Evolutionary conservation across 1,139 yeast species (phyloP).

Genomic region (Kodamaea derodonti): DNA sequence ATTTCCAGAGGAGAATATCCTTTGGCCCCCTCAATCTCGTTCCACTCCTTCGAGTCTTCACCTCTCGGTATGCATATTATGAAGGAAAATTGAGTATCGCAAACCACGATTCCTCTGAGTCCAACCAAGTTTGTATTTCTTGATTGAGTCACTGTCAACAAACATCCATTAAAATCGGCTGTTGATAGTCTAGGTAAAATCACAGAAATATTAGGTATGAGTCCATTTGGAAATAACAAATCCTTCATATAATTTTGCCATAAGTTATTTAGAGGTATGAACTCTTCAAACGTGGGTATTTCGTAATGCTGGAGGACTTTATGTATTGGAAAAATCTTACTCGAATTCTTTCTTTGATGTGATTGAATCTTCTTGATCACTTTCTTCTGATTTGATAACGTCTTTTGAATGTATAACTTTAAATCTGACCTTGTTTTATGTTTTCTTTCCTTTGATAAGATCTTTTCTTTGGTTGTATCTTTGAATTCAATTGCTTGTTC

Average conservation of each 20-base stretch:
- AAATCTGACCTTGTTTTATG: conserved; percentile 42
- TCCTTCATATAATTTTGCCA: conserved; percentile 64
- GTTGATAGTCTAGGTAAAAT: conserved; percentile 59
- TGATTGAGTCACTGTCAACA: conserved; percentile 55
- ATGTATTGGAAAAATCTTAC: conserved; percentile 24
- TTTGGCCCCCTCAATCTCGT: conserved; percentile 12
- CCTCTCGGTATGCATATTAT: conserved; percentile 56
- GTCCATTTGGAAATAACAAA: conserved; percentile 36
- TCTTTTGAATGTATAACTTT: conserved; percentile 36
- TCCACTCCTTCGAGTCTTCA: conserved; percentile 32
- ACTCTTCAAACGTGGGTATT: conserved; percentile 53
- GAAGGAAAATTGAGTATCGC: conserved; percentile 82
- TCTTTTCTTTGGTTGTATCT: conserved; percentile 9
- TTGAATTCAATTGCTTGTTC: conserved; percentile 15
- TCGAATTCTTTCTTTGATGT: conserved; percentile 17
- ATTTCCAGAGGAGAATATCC: conserved; percentile 26
- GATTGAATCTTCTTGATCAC: conserved; percentile 31
- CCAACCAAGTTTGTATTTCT: conserved; percentile 61
- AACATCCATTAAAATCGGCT: conserved; percentile 84
- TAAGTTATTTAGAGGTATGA: conserved; percentile 45
- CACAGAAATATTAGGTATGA: conserved; percentile 25
- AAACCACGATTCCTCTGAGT: conserved; percentile 69
- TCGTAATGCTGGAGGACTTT: conserved; percentile 29
- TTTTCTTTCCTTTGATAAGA: conserved; percentile 17
- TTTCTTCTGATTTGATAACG: conserved; percentile 36